Conservation (phyloP, 1,139 yeast species). For the Candida anutae region DNA sequence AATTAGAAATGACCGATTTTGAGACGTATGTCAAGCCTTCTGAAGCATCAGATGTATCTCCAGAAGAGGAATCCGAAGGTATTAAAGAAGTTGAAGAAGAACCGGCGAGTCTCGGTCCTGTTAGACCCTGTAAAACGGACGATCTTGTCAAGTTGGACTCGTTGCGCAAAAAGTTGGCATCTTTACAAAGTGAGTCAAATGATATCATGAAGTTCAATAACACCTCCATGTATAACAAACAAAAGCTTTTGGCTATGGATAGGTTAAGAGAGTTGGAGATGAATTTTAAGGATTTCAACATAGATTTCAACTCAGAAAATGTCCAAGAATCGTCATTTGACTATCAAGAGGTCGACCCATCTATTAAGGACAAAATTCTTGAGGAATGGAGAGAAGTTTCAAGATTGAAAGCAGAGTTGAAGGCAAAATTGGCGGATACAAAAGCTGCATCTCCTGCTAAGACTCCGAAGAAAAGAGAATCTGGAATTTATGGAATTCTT, state of each 20-base stretch:
- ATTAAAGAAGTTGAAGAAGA: slow-evolving; percentile 10
- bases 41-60: slow-evolving; percentile 4
- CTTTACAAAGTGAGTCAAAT: slow-evolving; percentile 64
- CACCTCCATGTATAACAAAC: slow-evolving; percentile 49
- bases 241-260: slow-evolving; percentile 58
- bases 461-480: slow-evolving; percentile 8
- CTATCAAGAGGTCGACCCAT: slow-evolving; percentile 23
- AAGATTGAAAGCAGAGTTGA: slow-evolving; percentile 34
- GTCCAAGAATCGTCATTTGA: slow-evolving; percentile 2
- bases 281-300: slow-evolving; percentile 52
- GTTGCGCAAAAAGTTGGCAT: slow-evolving; percentile 51
- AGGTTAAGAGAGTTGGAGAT: slow-evolving; percentile 57
- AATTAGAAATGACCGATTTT: slow-evolving; percentile 80
- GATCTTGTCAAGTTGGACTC: slow-evolving; percentile 41
- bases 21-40: slow-evolving; percentile 28
- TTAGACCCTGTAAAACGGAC: slow-evolving; percentile 31
- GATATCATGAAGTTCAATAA: slow-evolving; percentile 64
- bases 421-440: slow-evolving; percentile 22
- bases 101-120: slow-evolving; percentile 17
- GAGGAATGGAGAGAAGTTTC: slow-evolving; percentile 42
- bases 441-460: slow-evolving; percentile 5
- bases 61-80: slow-evolving; percentile 10
- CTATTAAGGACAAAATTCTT: slow-evolving; percentile 28
- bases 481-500: slow-evolving; percentile 21
- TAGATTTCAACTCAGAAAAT: slow-evolving; percentile 33